phyloP scores from a whole-genome alignment of 2,329 filamentous ascomycete species.

The Talaromyces pinophilus region DNA sequence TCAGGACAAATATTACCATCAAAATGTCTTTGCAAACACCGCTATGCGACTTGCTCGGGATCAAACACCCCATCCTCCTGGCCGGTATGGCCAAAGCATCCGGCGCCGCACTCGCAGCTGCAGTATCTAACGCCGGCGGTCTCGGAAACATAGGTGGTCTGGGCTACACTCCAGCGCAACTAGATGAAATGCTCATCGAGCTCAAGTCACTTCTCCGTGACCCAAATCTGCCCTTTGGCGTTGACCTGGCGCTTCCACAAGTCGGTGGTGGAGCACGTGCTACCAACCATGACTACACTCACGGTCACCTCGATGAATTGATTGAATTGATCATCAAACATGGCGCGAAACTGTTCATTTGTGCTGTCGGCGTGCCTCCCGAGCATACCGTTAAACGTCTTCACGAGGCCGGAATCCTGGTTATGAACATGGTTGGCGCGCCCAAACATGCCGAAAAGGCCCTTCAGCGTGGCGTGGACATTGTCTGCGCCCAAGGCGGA shows the following conservation, averaged over 20 bases:
- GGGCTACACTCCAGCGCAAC: conserved; percentile 70
- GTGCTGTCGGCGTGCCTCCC: conserved; percentile 84
- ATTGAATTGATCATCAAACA: conserved; percentile 83
- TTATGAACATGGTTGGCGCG: conserved; percentile 98
- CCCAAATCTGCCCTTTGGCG: conserved; percentile 77
- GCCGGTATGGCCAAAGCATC: conserved; percentile 92
- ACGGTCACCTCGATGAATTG: conserved; percentile 82
- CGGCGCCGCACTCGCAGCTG: conserved; percentile 74
- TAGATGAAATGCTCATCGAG: conserved; percentile 80
- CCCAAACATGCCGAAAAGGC: conserved; percentile 90
- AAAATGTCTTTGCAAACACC: conserved; percentile 68
- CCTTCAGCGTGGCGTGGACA: conserved; percentile 80
- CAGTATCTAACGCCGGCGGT: conserved; percentile 85
- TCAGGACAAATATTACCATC: not conserved
- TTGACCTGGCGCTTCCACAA: conserved; percentile 89
- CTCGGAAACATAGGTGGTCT: conserved; percentile 65
- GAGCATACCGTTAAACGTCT: conserved; percentile 70
- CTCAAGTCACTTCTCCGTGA: conserved; percentile 72
- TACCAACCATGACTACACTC: conserved; percentile 95
- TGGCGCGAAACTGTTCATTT: conserved; percentile 82
- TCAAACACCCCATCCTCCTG: conserved; percentile 85
- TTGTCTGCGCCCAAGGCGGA: conserved; percentile 88
- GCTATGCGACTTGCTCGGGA: conserved; percentile 74
- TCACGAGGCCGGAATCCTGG: conserved; percentile 74
- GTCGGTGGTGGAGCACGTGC: conserved; percentile 79